Base-by-base conservation (phyloP, 2,329 filamentous ascomycete genomes). In the Alternaria brassicae region DNA sequence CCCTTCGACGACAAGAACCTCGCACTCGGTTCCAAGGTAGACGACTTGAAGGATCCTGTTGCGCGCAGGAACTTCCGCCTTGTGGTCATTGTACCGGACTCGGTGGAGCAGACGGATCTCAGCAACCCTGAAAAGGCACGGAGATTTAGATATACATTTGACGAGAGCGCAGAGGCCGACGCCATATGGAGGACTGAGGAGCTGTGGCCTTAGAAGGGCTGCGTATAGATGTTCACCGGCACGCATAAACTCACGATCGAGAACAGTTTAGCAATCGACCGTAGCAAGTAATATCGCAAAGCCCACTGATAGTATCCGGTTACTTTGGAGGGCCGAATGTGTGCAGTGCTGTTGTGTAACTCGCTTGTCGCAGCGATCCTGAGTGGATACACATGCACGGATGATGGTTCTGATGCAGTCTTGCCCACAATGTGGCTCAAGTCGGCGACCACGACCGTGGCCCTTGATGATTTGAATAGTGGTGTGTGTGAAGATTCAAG, bases 61-160 rank as follows among this genome's bases (percentile, higher is more conserved):
- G 91, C 92, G 39, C 83, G 92, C 66, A 80, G 80, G 65, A 91
- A 96, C 75, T 97, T 96, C 74, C 83, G 94, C 53, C 91, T 97
- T 0, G 91, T 97, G 3, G 88, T 95, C 72, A 95, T 99, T 74
- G 87, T 89, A 48, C 89, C 96, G 0, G 86, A 91, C 8, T 87
- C 91, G 74, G 88, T 96, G 19, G 93, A 96, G 74, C 83, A 85
- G 69, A 82, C 91, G 15, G 90, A 95, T 74, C 77, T 96, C 53
- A 88, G 85, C 56, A 85, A 92, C 72, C 86, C 89, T 1, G 83
- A 84, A 45, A 85, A 85, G 61, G 82, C 83, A 12, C 81, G 84
- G 63, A 83, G 93, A 69, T 91, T 88, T 82, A 80, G 86, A 60
- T 94, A 93, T 79, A 88, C 83, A 25, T 85, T 87, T 67, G 81